Evolutionary conservation across 768 basidiomycete genomes (phyloP), one percentile per base, ranked within the genome.

Genomic region (Stropharia rugosoannulata): DNA sequence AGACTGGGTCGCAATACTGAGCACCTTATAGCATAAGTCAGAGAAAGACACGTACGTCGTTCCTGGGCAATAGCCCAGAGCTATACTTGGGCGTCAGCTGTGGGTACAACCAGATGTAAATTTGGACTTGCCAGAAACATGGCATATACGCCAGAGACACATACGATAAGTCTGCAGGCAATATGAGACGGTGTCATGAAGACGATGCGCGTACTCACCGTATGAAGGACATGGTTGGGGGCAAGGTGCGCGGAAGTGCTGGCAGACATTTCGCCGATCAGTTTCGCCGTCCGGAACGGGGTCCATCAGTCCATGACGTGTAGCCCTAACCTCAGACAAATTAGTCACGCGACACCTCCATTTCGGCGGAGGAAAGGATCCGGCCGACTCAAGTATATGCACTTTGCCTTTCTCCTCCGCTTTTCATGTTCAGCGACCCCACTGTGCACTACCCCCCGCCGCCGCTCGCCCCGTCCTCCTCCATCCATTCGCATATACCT

Each of bases 51-150:
- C 84, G 64, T 71, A 97, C 95, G 69, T 71, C 95, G 80, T 75
- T 98, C 97, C 76, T 99, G 97, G 8, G 93, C 91, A 42, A 95
- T 83, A 10, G 91, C 94, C 93, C 93, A 93, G 48, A 93, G 70
- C 92, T 93, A 60, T 7, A 52, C 22, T 42, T 56, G 16, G 35
- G 19, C 41, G 39, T 46, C 46, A 46, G 25, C 36, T 49, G 59
- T 37, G 12, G 35, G 27, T n/a, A 45, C 16, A 8, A 10, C 18
- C 38, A 29, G n/a, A 27, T 22, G 51, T 39, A n/a, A 1, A 56
- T 22, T 50, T 39, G 52, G 87, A 71, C 62, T 58, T 64, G 90
- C 90, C 62, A 98, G 76, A 69, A 97, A 98, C 81, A 94, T 94
- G 19, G 89, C 83, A 67, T 98, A 98, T 43, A 98, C 95, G 51